Evolutionary conservation across 805 yeast species (phyloP), one percentile per base, ranked within the genome.

Genomic region (Saccharomycopsis malanga): DNA sequence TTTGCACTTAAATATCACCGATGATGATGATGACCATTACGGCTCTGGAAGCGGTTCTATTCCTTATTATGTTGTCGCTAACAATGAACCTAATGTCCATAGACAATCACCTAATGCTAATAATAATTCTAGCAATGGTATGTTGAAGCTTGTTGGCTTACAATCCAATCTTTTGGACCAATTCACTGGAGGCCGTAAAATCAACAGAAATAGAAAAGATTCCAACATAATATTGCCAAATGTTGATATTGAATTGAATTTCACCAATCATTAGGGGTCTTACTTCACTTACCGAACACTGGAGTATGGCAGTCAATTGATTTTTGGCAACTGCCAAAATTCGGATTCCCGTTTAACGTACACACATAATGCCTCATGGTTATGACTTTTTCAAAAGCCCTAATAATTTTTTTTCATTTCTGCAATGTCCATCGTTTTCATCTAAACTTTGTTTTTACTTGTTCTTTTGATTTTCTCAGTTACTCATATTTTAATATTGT

Each of bases 211-310:
- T 27, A 44, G 55, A 44, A 52, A 52, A 32, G 55, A 52, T 32
- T 44, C 49, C 9, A 52, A 52, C 34, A 49, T 52, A 18, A 43
- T 52, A 21, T 37, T 52, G n/a, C 55, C 55, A 17, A 52, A 52
- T 30, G 54, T 51, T 24, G 54, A 51, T 30, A 42, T 51, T 14
- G 54, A 51, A 29, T 40, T 51, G 20, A 46, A 51, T 30, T 51
- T 51, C 34, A 42, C 39, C 15, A 18, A 32, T 9, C 6, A 32
- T 9, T 32, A 32, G 36, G n/a, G n/a, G n/a, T n/a, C n/a, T n/a
- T n/a, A n/a, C n/a, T n/a, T n/a, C n/a, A n/a, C n/a, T n/a, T n/a
- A n/a, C n/a, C n/a, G n/a, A n/a, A n/a, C n/a, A n/a, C n/a, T n/a
- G n/a, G n/a, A n/a, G n/a, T n/a, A n/a, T n/a, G n/a, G n/a, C n/a